Evolutionary conservation across 2,329 filamentous ascomycete genomes (phyloP).

Genomic region (Alternaria sp.): DNA sequence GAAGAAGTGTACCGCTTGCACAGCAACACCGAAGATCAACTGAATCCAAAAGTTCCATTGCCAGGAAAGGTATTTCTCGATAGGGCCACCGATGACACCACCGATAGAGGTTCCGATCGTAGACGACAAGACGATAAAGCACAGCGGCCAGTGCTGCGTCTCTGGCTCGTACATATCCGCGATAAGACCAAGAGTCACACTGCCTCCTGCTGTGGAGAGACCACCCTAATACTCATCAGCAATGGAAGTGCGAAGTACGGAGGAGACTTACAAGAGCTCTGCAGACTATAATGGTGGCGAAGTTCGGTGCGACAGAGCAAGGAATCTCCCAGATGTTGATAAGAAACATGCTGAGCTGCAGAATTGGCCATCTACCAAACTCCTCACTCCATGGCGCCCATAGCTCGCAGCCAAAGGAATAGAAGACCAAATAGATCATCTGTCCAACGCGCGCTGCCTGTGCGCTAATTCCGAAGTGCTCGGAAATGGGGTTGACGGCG

Average conservation of each 20-base stretch:
- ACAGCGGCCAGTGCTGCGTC: slow-evolving; percentile 65
- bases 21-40: slow-evolving; percentile 74
- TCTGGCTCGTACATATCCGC: slow-evolving; percentile 66
- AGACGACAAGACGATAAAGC: slow-evolving; percentile 57
- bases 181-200: slow-evolving; percentile 67
- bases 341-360: slow-evolving; percentile 65
- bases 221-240: slow-evolving; percentile 54
- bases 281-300: slow-evolving; percentile 68
- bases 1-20: slow-evolving; percentile 70
- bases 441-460: slow-evolving; percentile 31
- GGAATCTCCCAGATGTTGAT: slow-evolving; percentile 73
- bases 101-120: slow-evolving; percentile 76
- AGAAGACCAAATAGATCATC: slow-evolving; percentile 70
- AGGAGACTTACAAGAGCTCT: slow-evolving; percentile 61
- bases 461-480: slow-evolving; percentile 62
- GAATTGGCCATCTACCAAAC: slow-evolving; percentile 63
- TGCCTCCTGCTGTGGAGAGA: slow-evolving; percentile 63
- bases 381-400: slow-evolving; percentile 85
- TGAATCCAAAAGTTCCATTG: slow-evolving; percentile 83
- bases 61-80: slow-evolving; percentile 62
- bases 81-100: slow-evolving; percentile 67
- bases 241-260: slow-evolving; percentile 57
- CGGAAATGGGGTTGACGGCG: slow-evolving; percentile 56
- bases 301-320: slow-evolving; percentile 67
- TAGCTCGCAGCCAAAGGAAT: slow-evolving; percentile 84